Evolutionary conservation across 306 rosid species (phyloP).

Genomic region (Trichosanthes truncata): DNA sequence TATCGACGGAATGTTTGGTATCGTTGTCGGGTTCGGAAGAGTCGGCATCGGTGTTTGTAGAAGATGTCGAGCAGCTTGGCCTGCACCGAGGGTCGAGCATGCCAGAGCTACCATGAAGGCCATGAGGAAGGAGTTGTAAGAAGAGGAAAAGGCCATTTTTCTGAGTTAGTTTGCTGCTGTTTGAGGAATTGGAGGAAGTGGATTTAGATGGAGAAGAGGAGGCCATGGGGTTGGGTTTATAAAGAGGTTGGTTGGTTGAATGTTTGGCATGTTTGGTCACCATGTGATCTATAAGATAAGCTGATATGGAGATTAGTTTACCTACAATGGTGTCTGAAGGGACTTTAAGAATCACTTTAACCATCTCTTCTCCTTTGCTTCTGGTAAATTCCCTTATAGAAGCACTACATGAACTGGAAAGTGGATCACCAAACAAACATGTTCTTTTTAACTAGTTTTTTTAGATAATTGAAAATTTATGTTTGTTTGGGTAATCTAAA

Average conservation of each 20-base stretch:
- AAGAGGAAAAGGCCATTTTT: background rate
- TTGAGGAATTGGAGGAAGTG: background rate
- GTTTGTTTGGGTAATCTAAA: too few species aligned
- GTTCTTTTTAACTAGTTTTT: background rate
- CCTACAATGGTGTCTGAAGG: background rate
- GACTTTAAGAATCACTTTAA: background rate
- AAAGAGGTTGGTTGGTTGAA: background rate
- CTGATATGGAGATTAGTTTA: background rate
- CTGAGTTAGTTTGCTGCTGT: background rate
- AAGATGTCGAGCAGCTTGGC: background rate
- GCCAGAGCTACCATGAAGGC: background rate
- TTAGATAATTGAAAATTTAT: too few species aligned
- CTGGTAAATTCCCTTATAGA: background rate
- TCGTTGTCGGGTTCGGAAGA: background rate
- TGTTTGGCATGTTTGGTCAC: background rate
- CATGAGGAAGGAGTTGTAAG: background rate
- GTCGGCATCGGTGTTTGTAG: background rate
- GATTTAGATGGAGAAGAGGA: background rate
- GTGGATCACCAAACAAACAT: background rate
- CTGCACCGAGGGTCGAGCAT: background rate
- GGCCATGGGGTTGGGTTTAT: too few species aligned
- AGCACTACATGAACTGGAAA: background rate
- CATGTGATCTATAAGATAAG: background rate
- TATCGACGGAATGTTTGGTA: background rate
- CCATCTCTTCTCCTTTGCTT: background rate